Evolutionary conservation across 768 basidiomycete genomes (phyloP).

Genomic region (Boletus tylopilopsis): DNA sequence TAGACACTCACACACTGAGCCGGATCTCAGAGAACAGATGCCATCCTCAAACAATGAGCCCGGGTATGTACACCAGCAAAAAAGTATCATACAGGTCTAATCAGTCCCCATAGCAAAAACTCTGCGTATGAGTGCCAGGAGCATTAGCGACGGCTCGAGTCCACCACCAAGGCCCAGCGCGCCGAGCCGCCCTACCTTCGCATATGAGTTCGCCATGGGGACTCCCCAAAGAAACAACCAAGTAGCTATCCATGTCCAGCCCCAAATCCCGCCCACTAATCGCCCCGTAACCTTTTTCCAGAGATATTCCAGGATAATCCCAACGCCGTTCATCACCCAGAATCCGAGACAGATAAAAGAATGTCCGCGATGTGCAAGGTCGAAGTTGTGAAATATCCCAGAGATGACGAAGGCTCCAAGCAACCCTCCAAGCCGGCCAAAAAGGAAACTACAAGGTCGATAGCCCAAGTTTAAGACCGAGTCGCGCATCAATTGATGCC

Average conservation of each 20-base stretch:
- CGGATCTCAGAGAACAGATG: too few relatives aligned
- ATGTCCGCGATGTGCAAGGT: slow-evolving; percentile 46
- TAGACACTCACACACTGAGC: too few relatives aligned
- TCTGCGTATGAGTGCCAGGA: slow-evolving; percentile 25
- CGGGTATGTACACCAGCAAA: too few relatives aligned
- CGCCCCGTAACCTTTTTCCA: slow-evolving; percentile 42
- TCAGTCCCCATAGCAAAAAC: too few relatives aligned
- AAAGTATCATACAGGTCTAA: too few relatives aligned
- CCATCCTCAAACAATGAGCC: too few relatives aligned
- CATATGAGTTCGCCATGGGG: slow-evolving; percentile 40
- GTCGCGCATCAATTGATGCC: slow-evolving; percentile 67
- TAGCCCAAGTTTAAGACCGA: slow-evolving; percentile 49
- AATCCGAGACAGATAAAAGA: slow-evolving; percentile 41
- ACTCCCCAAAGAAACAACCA: slow-evolving; percentile 50
- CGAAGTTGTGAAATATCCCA: slow-evolving; percentile 53
- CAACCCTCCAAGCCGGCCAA: slow-evolving; percentile 48
- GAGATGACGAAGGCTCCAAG: slow-evolving; percentile 59
- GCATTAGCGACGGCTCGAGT: slow-evolving; percentile 11
- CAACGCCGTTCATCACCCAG: slow-evolving; percentile 56
- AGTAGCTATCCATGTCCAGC: slow-evolving; percentile 46
- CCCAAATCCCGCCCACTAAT: slow-evolving; percentile 43
- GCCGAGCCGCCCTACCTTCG: slow-evolving; percentile 11
- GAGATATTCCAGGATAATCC: slow-evolving; percentile 44
- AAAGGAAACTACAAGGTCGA: slow-evolving; percentile 37
- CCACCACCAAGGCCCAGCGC: slow-evolving; percentile 9